Evolutionary conservation across 495 filamentous ascomycete species (phyloP).

Genomic region (Cryomyces minteri): DNA sequence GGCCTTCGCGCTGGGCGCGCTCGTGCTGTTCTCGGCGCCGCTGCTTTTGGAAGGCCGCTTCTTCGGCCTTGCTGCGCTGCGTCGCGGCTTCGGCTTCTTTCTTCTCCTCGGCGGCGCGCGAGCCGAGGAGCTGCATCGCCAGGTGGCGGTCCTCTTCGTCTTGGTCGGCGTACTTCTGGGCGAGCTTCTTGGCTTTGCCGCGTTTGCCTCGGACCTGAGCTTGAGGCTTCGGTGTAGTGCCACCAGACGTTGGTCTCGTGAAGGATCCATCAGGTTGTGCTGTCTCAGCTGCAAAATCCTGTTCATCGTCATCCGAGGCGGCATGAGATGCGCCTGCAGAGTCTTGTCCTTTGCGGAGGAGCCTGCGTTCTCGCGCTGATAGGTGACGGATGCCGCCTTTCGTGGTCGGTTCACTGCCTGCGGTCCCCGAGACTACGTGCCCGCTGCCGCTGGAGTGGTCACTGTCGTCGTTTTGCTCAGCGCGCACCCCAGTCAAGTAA

Average conservation of each 20-base stretch:
- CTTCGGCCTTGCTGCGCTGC: conserved; percentile 35
- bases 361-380: conserved; percentile 30
- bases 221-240: conserved; percentile 11
- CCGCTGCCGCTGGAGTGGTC: conserved; percentile 5
- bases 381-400: conserved; percentile 21
- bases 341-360: conserved; percentile 27
- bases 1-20: conserved; percentile 39
- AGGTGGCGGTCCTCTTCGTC: conserved; percentile 80
- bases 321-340: conserved; percentile 7
- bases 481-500: background rate
- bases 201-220: conserved; percentile 56
- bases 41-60: conserved; percentile 43
- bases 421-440: too few species aligned
- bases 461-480: conserved; percentile 5
- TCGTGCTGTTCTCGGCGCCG: conserved; percentile 65
- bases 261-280: conserved; percentile 1
- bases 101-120: conserved; percentile 34
- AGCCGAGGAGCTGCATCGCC: conserved; percentile 66
- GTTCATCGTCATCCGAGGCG: conserved; percentile 4
- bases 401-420: too few species aligned
- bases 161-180: conserved; percentile 82
- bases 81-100: conserved; percentile 31
- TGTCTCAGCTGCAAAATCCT: background rate
- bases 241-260: background rate
- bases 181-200: conserved; percentile 64